These are phyloP conservation scores for Phytophthora sojae DNA, from an alignment of 352 stramenopile species.

Conservation along the genomic window DNA sequence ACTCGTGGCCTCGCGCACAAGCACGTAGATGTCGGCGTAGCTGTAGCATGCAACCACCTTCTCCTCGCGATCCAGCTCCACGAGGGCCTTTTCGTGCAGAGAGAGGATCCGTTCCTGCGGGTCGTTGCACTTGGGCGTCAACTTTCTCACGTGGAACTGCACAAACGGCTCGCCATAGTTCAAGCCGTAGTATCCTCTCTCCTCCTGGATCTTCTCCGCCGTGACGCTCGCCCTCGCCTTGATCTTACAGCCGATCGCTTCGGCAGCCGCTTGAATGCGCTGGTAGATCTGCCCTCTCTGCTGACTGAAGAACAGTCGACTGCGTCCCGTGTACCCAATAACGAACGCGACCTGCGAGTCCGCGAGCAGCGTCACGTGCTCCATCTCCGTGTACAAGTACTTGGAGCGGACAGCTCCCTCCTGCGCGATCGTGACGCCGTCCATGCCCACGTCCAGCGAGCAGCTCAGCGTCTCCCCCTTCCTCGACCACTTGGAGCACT, in stretches of 20 bases:
- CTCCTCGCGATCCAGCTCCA: conserved; percentile 66
- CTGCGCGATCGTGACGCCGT: conserved; percentile 58
- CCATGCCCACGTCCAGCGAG: conserved; percentile 63
- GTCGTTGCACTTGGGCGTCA: conserved; percentile 67
- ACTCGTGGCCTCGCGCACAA: conserved; percentile 60
- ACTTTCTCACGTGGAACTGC: conserved; percentile 74
- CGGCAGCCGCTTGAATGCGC: conserved; percentile 62
- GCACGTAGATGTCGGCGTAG: conserved; percentile 75
- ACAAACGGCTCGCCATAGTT: conserved; percentile 68
- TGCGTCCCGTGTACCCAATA: conserved; percentile 71
- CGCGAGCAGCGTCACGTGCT: conserved; percentile 64
- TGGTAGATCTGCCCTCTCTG: conserved; percentile 60
- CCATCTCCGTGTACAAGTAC: conserved; percentile 86
- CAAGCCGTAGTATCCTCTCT: conserved; percentile 53
- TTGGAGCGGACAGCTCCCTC: conserved; percentile 61
- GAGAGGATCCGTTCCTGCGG: conserved; percentile 64
- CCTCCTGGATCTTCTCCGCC: conserved; percentile 50
- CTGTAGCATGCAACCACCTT: conserved; percentile 66
- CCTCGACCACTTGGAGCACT: conserved; percentile 74
- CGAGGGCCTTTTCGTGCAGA: conserved; percentile 71
- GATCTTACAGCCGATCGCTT: conserved; percentile 67
- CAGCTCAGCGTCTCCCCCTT: conserved; percentile 55
- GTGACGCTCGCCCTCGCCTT: conserved; percentile 48
- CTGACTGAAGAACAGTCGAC: conserved; percentile 78
- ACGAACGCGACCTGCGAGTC: conserved; percentile 71